These are phyloP conservation scores for Suhomyces sp. DNA, from an alignment of 805 yeast species.

Conservation along the genomic window DNA sequence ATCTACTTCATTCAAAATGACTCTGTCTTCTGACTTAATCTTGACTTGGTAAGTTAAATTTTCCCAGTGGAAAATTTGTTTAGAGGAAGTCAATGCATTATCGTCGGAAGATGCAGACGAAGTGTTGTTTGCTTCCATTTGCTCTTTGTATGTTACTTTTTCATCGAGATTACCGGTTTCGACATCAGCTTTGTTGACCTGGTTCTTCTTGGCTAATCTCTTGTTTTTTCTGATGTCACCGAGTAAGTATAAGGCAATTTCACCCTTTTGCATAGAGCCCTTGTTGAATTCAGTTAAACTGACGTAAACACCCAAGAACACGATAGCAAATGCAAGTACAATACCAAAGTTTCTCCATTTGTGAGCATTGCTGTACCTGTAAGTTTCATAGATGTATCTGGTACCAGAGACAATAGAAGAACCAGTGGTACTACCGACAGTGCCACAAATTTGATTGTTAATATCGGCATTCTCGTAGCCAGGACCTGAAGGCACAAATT, in stretches of 20 bases:
- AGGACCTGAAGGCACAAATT: slow-evolving; percentile 46
- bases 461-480: slow-evolving; percentile 33
- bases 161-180: slow-evolving; percentile 20
- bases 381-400: slow-evolving; percentile 37
- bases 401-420: slow-evolving; percentile 20
- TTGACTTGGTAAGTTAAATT: slow-evolving; percentile 68
- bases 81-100: slow-evolving; percentile 16
- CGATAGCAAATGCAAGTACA: slow-evolving; percentile 49
- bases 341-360: slow-evolving; percentile 70
- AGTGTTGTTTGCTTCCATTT: slow-evolving; percentile 23
- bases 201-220: slow-evolving; percentile 33
- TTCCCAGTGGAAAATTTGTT: slow-evolving; percentile 73
- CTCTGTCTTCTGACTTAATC: slow-evolving; percentile 57
- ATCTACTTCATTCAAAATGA: slow-evolving; percentile 62
- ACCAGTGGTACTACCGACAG: slow-evolving; percentile 24
- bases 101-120: slow-evolving; percentile 8
- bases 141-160: slow-evolving; percentile 25
- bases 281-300: slow-evolving; percentile 53
- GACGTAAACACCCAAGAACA: slow-evolving; percentile 55
- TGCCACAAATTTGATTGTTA: slow-evolving; percentile 31
- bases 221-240: slow-evolving; percentile 46
- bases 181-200: slow-evolving; percentile 18
- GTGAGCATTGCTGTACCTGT: slow-evolving; percentile 43
- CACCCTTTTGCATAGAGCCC: slow-evolving; percentile 71
- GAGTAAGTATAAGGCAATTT: slow-evolving; percentile 57